These are phyloP conservation scores for Obba rivulosa DNA, from an alignment of 768 basidiomycete species.

Conservation along the genomic window DNA sequence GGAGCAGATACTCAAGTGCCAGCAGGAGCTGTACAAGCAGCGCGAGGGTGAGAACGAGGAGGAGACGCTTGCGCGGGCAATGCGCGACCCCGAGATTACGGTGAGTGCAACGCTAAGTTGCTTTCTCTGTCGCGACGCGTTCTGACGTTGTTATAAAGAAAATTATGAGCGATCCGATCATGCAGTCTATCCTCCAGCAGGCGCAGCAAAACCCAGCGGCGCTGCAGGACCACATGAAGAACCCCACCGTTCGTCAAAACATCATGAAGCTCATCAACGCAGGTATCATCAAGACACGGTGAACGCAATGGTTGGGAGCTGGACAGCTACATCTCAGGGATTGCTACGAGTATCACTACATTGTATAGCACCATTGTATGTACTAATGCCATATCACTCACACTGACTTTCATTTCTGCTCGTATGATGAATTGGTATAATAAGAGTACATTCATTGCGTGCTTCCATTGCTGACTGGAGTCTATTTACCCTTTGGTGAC, in stretches of 20 bases:
- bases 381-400: slow-evolving; percentile 6
- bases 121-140: background rate
- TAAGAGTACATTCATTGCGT: no score
- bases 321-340: background rate
- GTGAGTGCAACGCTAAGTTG: slow-evolving; percentile 40
- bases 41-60: slow-evolving; percentile 86
- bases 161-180: slow-evolving; percentile 87
- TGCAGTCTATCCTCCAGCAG: slow-evolving; percentile 94
- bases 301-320: slow-evolving; percentile 17
- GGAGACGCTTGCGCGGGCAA: slow-evolving; percentile 86
- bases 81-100: slow-evolving; percentile 95
- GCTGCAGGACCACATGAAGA: slow-evolving; percentile 95
- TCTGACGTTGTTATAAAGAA: slow-evolving; percentile 32
- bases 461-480: no score
- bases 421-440: no score
- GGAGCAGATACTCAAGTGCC: slow-evolving; percentile 72
- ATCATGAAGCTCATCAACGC: slow-evolving; percentile 89
- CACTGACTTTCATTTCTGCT: no score
- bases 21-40: slow-evolving; percentile 73
- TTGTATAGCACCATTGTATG: slow-evolving; percentile 3
- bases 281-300: slow-evolving; percentile 88
- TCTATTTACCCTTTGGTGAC: no score
- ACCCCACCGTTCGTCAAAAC: slow-evolving; percentile 72
- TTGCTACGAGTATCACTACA: background rate
- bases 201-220: slow-evolving; percentile 86